A percentile compares a stretch with the other conserved stretches of the same genome.
phyloP scores from a whole-genome alignment of 495 filamentous ascomycete species.

The Physcia stellaris region DNA sequence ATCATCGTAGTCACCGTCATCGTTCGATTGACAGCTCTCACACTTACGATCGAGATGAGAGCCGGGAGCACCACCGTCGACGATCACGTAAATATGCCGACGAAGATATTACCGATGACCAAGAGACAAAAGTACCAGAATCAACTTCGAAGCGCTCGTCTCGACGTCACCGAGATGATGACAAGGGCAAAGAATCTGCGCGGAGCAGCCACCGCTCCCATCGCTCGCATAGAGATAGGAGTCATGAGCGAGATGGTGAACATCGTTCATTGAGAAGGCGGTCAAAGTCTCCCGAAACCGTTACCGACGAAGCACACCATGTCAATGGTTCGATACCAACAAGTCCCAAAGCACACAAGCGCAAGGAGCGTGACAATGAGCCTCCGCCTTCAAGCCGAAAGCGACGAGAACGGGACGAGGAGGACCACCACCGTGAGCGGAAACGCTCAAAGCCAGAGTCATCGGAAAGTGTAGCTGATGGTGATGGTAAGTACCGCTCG shows the following conservation, averaged over 20 bases:
- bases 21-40: constrained; percentile 38
- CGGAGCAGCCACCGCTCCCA: constrained; percentile 28
- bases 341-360: not conserved
- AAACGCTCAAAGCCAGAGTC: constrained; percentile 40
- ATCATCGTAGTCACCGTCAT: constrained; percentile 41
- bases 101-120: constrained; percentile 29
- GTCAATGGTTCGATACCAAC: constrained; percentile 2
- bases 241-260: constrained; percentile 29
- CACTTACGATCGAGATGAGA: constrained; percentile 34
- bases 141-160: constrained; percentile 33
- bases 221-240: constrained; percentile 35
- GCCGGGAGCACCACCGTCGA: constrained; percentile 30
- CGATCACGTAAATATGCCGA: constrained; percentile 35
- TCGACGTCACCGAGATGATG: constrained; percentile 34
- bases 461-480: not conserved
- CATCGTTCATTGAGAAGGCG: constrained; percentile 13
- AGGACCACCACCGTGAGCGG: constrained; percentile 30
- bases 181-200: constrained; percentile 23
- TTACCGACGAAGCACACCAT: constrained; percentile 10
- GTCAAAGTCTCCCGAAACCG: constrained; percentile 12
- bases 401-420: constrained; percentile 28
- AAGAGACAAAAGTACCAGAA: constrained; percentile 21
- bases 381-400: constrained; percentile 9
- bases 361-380: constrained; percentile 6
- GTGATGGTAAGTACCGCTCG: not conserved